Evolutionary conservation across 768 basidiomycete species (phyloP), one percentile per base, ranked within the genome.

Genomic region (Roridomyces roridus): DNA sequence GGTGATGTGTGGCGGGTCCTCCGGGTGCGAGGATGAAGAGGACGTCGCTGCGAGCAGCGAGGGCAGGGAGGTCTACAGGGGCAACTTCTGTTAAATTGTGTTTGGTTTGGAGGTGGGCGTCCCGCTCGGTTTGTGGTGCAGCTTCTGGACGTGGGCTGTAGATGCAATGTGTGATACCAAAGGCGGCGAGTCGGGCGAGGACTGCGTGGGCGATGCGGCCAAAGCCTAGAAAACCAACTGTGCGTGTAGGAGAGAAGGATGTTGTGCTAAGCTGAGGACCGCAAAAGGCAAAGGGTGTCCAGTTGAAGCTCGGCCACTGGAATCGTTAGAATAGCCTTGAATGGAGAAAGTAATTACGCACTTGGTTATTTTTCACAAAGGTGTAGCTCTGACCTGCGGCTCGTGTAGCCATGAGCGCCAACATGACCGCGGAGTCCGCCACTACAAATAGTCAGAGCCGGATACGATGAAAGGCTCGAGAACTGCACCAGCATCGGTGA

Each of bases 151-250:
- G 51, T 1, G 85, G 85, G 9, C 79, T 72, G 73, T 94, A 96
- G 37, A 96, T 64, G 61, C 86, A 88, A 61, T 84, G 76, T 0
- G 85, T 88, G 65, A 93, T 79, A 18, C 90, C 94, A 68, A 97
- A 98, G 2, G 91, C 85, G 12, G 90, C 74, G 28, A 98, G 82
- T 5, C 96, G 87, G 2, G 80, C 71, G 46, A 96, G 82, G 0
- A 89, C 90, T 23, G 88, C 89, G 65, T 95, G 92, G 0, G 94
- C 87, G 64, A 98, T 98, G 21, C 96, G 86, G 6, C 96, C 96
- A 63, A 98, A 98, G 12, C 97, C 97, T 34, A 98, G 78, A 75
- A 98, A 97, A 1, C 94, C 95, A 1, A 88, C 85, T 3, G 88
- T 96, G 40, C 87, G 85, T 11, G 70, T 80, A 3, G 79, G 80